phyloP scores from a whole-genome alignment of 1,284 basidiomycete genomes.

The Schizophyllum amplum region DNA sequence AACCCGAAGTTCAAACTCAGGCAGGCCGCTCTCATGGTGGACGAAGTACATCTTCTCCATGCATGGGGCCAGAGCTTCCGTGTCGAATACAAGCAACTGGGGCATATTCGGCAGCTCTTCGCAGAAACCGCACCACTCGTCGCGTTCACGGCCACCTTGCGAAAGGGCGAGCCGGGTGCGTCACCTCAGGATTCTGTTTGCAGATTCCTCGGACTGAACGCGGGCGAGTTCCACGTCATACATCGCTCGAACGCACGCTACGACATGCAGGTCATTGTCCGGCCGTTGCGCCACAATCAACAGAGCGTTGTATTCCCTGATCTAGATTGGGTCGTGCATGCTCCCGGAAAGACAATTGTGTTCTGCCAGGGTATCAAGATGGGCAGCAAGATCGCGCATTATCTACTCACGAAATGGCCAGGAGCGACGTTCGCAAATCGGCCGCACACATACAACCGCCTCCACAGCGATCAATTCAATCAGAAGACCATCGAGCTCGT shows the following conservation, averaged over 20 bases:
- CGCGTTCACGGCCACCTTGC: conserved; percentile 20
- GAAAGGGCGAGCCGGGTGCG: conserved; percentile 6
- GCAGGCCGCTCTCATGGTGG: conserved; percentile 8
- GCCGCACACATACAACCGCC: conserved; percentile 14
- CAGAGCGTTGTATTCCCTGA: conserved; percentile 17
- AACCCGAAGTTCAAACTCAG: too few relatives aligned
- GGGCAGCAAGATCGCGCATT: conserved; percentile 15
- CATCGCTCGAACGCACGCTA: conserved; percentile 18
- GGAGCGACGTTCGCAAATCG: background rate
- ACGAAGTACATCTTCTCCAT: conserved; percentile 22
- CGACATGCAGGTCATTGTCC: conserved; percentile 20
- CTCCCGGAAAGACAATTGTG: conserved; percentile 17
- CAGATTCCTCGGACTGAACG: conserved; percentile 15
- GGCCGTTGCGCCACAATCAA: conserved; percentile 14
- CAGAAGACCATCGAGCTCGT: conserved; percentile 13
- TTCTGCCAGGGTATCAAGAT: conserved; percentile 20
- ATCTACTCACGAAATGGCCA: conserved; percentile 15
- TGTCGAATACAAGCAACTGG: conserved; percentile 17
- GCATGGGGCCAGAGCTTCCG: conserved; percentile 20
- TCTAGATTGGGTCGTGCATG: conserved; percentile 19
- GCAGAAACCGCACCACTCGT: conserved; percentile 13
- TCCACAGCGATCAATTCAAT: conserved; percentile 17
- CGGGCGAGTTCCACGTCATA: conserved; percentile 15
- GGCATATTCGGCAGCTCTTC: conserved; percentile 14
- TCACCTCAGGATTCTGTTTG: conserved; percentile 10